Evolutionary conservation across 139 green algal species (phyloP), one percentile per base, ranked within the genome.

Genomic region (Mesotaenium endlicherianum): DNA sequence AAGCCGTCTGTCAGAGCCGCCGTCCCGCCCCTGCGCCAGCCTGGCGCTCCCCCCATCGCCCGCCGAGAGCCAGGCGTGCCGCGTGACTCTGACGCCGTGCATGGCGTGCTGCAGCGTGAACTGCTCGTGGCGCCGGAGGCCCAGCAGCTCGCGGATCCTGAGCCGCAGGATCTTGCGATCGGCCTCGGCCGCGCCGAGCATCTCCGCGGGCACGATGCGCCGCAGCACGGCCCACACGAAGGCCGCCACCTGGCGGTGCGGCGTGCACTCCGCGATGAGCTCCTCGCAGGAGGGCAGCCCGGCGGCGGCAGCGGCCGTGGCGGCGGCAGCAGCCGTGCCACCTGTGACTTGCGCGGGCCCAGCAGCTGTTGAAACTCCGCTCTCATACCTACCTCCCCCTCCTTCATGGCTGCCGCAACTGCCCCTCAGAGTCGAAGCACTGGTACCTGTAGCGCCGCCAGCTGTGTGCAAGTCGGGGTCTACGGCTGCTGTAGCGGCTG

Each of bases 61-160:
- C 17, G 36, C 42, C 38, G 41, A 70, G 1, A 70, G 8, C 71
- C 71, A 80, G 49, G 71, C n/a, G 14, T 44, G 36, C 17, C 71
- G 26, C 17, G 36, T 8, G 26, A 70, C 40, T 70, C n/a, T 70
- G 30, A 80, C 2, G 31, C 36, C 17, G 45, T 60, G 34, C 49
- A 67, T 64, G 34, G 42, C 71, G 5, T 70, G 34, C 34, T 72
- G 71, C 45, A 80, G 71, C 3, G 71, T 70, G 38, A 80, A 67
- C 45, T 67, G 31, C 17, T 80, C 71, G 6, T 41, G 34, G 3
- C 71, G 8, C n/a, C 71, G 31, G n/a, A 80, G 71, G 26, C 3
- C 42, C 30, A 80, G 31, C 70, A 80, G 70, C 17, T 36, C 31
- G 17, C 1, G 72, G 5, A 80, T 14, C 34, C n/a, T 71, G 8